Conservation (phyloP, 2,329 filamentous ascomycete genomes). For the Phyllosticta paracitricarpa region DNA sequence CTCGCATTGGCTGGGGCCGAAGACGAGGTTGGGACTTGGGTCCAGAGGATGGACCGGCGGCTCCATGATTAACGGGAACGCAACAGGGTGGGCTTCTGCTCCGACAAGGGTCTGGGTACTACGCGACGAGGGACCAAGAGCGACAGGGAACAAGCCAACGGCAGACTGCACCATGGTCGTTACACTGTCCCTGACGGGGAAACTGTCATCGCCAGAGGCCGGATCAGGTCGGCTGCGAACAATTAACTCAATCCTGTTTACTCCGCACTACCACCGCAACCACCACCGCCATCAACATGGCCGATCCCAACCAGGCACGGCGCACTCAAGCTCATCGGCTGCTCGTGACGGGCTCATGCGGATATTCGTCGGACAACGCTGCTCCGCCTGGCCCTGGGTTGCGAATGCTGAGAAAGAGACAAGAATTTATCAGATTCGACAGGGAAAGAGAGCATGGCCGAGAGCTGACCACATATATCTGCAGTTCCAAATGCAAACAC, state of each 20-base stretch:
- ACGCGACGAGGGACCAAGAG: background rate
- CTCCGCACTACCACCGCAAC: background rate
- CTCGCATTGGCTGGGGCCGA: too few relatives aligned
- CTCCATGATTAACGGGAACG: background rate
- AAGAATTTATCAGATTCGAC: background rate
- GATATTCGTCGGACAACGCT: background rate
- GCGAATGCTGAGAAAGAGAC: background rate
- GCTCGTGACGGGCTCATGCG: background rate
- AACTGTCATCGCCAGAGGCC: background rate
- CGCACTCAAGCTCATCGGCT: background rate
- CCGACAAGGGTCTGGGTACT: background rate
- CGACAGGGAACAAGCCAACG: background rate
- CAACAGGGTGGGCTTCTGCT: background rate
- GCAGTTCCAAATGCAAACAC: too few relatives aligned
- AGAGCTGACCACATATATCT: too few relatives aligned
- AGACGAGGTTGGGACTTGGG: too few relatives aligned
- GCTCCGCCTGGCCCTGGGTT: background rate
- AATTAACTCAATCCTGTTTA: background rate
- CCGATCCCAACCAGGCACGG: background rate
- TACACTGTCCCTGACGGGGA: background rate
- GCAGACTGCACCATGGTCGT: background rate
- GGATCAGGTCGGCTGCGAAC: background rate
- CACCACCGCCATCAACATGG: background rate
- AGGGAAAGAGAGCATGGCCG: background rate
- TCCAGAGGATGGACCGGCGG: background rate